These are phyloP conservation scores for Encephalitozoon romaleae DNA, from an alignment of 371 early-diverging fungal species.

Conservation along the genomic window DNA sequence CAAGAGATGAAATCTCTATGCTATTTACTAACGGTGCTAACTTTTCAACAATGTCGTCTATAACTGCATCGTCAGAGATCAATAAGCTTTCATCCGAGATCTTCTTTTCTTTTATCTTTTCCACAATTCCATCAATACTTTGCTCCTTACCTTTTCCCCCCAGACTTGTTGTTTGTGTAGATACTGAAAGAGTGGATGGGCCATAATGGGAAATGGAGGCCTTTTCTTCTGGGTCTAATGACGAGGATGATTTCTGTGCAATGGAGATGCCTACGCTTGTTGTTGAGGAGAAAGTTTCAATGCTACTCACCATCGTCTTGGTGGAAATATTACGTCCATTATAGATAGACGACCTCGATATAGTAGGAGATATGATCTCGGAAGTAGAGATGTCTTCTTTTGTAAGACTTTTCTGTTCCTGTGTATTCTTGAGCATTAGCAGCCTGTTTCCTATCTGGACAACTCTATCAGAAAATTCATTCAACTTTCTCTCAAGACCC, in stretches of 20 bases:
- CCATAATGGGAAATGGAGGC: not conserved
- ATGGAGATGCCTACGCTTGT: not conserved
- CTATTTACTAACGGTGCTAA: not conserved
- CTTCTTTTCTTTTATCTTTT: not conserved
- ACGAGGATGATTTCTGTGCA: not conserved
- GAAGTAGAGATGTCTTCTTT: not conserved
- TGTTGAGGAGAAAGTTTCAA: not conserved
- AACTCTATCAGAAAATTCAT: not conserved
- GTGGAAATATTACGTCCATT: not conserved
- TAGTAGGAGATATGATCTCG: not conserved
- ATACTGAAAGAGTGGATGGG: not conserved
- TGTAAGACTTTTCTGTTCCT: not conserved
- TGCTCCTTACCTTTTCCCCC: not conserved
- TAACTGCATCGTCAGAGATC: not conserved
- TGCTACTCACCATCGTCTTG: not conserved
- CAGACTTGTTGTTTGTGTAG: not conserved
- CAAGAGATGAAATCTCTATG: not conserved
- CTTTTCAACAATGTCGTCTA: constrained; percentile 5
- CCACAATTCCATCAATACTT: not conserved
- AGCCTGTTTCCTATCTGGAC: not conserved
- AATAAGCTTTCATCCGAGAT: not conserved
- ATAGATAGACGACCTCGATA: not conserved
- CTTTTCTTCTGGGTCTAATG: not conserved
- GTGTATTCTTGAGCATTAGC: not conserved
- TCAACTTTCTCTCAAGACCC: not conserved